phyloP scores from a whole-genome alignment of 2,329 filamentous ascomycete genomes.

The Xylaria polymorpha region DNA sequence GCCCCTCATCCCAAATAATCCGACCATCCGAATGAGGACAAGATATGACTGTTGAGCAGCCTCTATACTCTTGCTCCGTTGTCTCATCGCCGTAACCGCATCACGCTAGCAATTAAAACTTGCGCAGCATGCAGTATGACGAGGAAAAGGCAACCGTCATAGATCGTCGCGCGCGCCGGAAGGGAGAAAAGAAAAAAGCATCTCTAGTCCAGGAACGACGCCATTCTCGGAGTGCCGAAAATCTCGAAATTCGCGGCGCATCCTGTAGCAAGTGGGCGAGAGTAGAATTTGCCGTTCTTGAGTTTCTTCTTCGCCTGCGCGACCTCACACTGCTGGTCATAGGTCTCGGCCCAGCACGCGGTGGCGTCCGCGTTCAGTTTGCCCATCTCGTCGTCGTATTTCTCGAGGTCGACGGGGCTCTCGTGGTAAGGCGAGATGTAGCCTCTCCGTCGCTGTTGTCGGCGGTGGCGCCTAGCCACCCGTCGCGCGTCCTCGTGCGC shows the following conservation, averaged over 20 bases:
- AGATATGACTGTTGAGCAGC: not conserved
- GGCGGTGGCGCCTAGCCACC: not conserved
- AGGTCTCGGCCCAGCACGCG: not conserved
- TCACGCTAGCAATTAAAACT: not conserved
- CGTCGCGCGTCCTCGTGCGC: not conserved
- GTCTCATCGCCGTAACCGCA: not conserved
- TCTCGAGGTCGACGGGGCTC: slow-evolving; percentile 33
- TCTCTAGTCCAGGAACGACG: no score
- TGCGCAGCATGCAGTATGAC: not conserved
- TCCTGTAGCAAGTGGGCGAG: slow-evolving; percentile 24
- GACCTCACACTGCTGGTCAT: no score
- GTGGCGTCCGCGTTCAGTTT: slow-evolving; percentile 3
- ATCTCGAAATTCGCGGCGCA: slow-evolving; percentile 35
- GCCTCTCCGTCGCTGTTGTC: not conserved
- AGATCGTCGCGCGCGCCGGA: no score
- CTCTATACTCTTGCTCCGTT: not conserved
- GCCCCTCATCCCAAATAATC: not conserved
- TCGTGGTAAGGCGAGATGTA: slow-evolving; percentile 31
- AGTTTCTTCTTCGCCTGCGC: not conserved
- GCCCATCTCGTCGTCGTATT: slow-evolving; percentile 27
- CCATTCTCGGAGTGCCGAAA: slow-evolving; percentile 10
- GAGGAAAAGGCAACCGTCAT: not conserved
- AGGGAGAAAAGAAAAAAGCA: no score
- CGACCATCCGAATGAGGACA: no score
- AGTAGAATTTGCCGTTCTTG: not conserved